Evolutionary conservation across 2,329 filamentous ascomycete genomes (phyloP).

Genomic region (Fusarium sp.): DNA sequence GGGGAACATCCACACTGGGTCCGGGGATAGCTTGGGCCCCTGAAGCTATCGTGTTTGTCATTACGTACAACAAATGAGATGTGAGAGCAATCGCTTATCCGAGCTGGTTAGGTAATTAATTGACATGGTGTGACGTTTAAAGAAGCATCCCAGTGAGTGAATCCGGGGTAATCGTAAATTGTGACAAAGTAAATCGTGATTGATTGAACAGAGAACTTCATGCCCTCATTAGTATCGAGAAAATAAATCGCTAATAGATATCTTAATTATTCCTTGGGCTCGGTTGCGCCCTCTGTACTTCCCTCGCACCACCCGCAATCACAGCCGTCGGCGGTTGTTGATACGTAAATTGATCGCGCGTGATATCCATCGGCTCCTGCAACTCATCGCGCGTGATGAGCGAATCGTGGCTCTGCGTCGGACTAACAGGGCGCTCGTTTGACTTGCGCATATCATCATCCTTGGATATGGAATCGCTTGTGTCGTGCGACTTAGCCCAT

Average conservation of each 20-base stretch:
- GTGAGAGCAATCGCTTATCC: not conserved
- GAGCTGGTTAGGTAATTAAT: conserved; percentile 1
- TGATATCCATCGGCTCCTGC: conserved; percentile 34
- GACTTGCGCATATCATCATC: conserved; percentile 37
- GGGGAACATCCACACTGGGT: conserved; percentile 31
- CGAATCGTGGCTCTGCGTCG: conserved; percentile 49
- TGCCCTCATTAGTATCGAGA: not conserved
- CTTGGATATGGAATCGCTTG: conserved; percentile 39
- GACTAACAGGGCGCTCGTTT: conserved; percentile 37
- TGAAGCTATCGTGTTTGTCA: conserved; percentile 26
- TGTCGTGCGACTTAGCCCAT: conserved; percentile 43
- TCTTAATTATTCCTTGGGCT: conserved; percentile 14
- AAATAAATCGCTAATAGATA: conserved; percentile 1
- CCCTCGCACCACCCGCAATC: conserved; percentile 33
- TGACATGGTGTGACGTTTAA: not conserved
- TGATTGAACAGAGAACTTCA: conserved; percentile 1
- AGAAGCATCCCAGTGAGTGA: not conserved
- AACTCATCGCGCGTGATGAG: conserved; percentile 45
- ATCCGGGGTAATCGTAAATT: not conserved
- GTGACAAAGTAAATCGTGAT: conserved; percentile 25
- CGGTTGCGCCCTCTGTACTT: conserved; percentile 35
- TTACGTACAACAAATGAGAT: conserved; percentile 40
- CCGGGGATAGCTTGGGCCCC: conserved; percentile 30
- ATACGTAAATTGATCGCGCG: conserved; percentile 9
- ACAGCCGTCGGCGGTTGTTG: conserved; percentile 33